Base-by-base conservation (phyloP, 331 rosid species). In the Spiraea crenata region DNA sequence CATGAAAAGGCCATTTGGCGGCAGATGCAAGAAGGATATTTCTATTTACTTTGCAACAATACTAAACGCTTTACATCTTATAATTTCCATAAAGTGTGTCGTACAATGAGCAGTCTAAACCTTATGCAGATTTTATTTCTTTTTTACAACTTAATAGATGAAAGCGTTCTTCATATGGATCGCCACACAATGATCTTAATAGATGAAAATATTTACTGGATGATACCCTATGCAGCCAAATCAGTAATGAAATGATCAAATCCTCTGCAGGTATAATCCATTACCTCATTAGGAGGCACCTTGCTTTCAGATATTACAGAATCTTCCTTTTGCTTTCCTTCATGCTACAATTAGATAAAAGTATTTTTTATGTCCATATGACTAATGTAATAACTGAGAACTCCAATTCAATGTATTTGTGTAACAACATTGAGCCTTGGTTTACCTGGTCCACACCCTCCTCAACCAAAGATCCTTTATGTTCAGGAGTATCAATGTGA, bases 371-470 rank as follows among this genome's bases (percentile, higher is more conserved):
- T 6, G 62, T 31, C 49, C 19, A 66, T 35, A 57, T n/a, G 42
- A 12, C 7, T 42, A 70, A 31, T 60, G 48, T 3, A n/a, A 65
- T 70, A 42, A 78, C 48, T 42, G 57, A 25, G 42, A 51, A 59
- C 64, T 37, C 25, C 34, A 66, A 41, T 50, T 9, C 38, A 15
- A 60, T 38, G 10, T 17, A 61, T 56, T 48, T 49, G 40, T 52
- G 31, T 5, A 35, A 44, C 9, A 47, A 41, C 6, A 31, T 16
- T 45, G 41, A 20, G 6, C 38, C 11, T 38, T 51, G 49, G 58
- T 73, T 82, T 63, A 83, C 88, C 76, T 71, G 64, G 37, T 81
- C 79, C 50, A 61, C 82, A 64, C 61, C 73, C 52, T 74, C 69
- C 52, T 74, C 69, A 72, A 55, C 71, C 39, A 40, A 9, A 7